phyloP scores from a whole-genome alignment of 2,329 filamentous ascomycete genomes.

The Pezicula radicicola region DNA sequence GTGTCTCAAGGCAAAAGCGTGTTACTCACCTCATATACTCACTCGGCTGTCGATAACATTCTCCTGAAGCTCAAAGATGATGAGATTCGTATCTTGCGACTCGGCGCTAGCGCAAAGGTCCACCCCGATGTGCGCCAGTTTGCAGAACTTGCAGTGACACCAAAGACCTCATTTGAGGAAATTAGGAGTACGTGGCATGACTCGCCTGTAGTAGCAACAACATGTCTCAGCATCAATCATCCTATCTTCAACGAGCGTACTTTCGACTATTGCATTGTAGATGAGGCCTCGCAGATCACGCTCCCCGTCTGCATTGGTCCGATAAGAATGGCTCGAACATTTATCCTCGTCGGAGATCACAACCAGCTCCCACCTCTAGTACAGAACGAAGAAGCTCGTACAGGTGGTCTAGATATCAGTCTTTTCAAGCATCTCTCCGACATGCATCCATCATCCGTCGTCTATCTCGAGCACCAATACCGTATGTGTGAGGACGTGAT shows the following conservation, averaged over 20 bases:
- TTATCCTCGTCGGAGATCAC: conserved; percentile 94
- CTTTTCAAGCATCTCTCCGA: conserved; percentile 94
- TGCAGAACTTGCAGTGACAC: conserved; percentile 71
- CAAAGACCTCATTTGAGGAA: conserved; percentile 76
- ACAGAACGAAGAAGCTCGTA: conserved; percentile 82
- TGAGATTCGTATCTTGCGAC: conserved; percentile 74
- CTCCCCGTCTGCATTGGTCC: conserved; percentile 91
- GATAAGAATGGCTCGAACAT: conserved; percentile 87
- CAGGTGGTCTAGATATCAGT: conserved; percentile 86
- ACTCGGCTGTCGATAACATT: conserved; percentile 98
- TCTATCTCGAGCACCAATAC: conserved; percentile 93
- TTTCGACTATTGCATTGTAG: conserved; percentile 98
- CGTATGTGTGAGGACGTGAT: conserved; percentile 98
- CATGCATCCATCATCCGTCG: conserved; percentile 79
- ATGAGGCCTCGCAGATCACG: conserved; percentile 97
- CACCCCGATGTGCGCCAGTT: conserved; percentile 87
- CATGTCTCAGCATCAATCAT: conserved; percentile 89
- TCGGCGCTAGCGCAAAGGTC: conserved; percentile 81
- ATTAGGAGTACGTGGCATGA: conserved; percentile 81
- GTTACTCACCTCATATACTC: conserved; percentile 90
- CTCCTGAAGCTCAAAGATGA: conserved; percentile 84
- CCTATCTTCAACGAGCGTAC: conserved; percentile 81
- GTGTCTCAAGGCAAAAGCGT: conserved; percentile 90
- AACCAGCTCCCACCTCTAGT: conserved; percentile 94
- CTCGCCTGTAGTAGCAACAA: conserved; percentile 88